Base-by-base conservation (phyloP, 345 rosid genomes). In the Turnera subulata region DNA sequence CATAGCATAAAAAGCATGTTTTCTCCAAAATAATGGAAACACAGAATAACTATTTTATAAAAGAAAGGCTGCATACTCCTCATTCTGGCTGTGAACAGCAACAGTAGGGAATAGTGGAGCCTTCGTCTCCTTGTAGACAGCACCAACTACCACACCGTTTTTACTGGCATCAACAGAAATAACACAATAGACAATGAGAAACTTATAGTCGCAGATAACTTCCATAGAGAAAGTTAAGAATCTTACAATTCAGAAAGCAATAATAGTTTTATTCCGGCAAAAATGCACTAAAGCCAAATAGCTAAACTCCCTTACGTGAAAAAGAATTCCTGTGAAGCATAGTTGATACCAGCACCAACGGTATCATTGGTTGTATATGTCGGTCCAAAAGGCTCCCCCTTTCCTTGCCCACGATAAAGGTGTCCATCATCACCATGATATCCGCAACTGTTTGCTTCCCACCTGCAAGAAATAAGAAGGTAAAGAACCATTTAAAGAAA, bases 391-490 rank as follows among this genome's bases (percentile, higher is more conserved):
- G 79, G 55, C 62, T 85, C 90, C 57, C 96, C 97, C 65, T 71
- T 93, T 42, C 75, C 95, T 33, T 78, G 76, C 44, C 92, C 99
- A 53, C 59, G 85, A 58, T 87, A 89, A 50, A 93, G 79, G 46
- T 44, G 11, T 46, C 99, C 99, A 84, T 87, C 92, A 62, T 93
- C 99, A 58, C 99, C 96, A 72, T 89, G 97, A 80, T 89, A 93
- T 18, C 99, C 99, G 59, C 82, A 87, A 69, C 95, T 87, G 76
- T 89, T 89, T 53, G 73, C 81, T 87, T 89, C 99, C 99, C 99
- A 93, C 56, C 99, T 93, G 69, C 46, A 55, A 71, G 14, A 65
- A 47, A 59, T 26, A 68, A 69, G 21, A 66, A 52, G n/a, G n/a
- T n/a, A n/a, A 44, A 11, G 49, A 5, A n/a, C 45, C n/a, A n/a